Evolutionary conservation across 2,329 filamentous ascomycete genomes (phyloP), one percentile per base, ranked within the genome.

Genomic region (Alternaria sp.): DNA sequence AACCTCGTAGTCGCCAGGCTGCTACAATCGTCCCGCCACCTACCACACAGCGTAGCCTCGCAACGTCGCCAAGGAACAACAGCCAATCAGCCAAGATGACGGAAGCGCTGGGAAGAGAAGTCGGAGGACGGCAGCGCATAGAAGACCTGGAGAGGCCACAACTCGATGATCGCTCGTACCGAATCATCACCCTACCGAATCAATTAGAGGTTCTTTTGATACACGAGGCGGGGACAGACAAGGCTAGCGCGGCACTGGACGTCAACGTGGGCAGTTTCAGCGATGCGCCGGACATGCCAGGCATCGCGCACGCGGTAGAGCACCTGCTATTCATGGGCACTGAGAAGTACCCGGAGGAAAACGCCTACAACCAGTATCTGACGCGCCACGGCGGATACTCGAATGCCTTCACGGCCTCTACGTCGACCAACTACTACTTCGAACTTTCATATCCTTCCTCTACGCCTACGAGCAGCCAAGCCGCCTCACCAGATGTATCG

Each of bases 311-410:
- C 82, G 94, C 93, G 7, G 93, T 98, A 55, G 94, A 98, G 83
- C 94, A 97, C 85, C 82, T 97, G 66, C 83, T 99, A 24, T 99
- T 99, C 82, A 98, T 99, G 95, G 95, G 95, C 51, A 99, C 95
- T 7, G 91, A 97, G 79, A 99, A 98, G 84, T 99, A 95, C 74
- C 95, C 95, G 0, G 66, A 71, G 42, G 69, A 72, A 59, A 87
- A 99, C 79, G 94, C 91, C 66, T 99, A 99, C 83, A 93, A 92
- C 73, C 90, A 94, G 76, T 99, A 96, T 78, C 87, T 99, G 54
- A 91, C 93, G 52, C 86, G 92, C 61, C 91, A 97, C 78, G 96
- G 93, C 9, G 95, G 95, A 56, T 89, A 90, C 74, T 97, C 94
- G 28, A 99, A 99, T 78, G 95, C 95, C 56, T 98, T 96, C 79